Evolutionary conservation across 148 eudicot species (phyloP).

Genomic region (Selenicereus undatus): DNA sequence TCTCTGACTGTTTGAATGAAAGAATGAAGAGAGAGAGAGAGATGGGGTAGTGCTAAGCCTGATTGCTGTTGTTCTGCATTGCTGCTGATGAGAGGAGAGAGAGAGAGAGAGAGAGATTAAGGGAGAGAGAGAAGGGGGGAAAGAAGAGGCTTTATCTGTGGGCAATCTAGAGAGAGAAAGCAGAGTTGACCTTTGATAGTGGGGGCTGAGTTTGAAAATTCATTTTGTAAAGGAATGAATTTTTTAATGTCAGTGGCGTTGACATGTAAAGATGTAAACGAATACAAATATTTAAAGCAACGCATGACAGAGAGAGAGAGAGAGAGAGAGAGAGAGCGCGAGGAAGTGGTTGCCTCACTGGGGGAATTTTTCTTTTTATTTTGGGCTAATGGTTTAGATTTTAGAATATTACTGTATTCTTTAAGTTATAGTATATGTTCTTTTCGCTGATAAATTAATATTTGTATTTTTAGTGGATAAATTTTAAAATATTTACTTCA

Average conservation of each 20-base stretch:
- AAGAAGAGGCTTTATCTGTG: not conserved
- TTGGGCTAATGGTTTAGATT: not conserved
- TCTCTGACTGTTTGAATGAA: too few species aligned
- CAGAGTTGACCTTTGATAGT: conserved; percentile 28
- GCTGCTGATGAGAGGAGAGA: not conserved
- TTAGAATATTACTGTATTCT: too few species aligned
- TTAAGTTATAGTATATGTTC: too few species aligned
- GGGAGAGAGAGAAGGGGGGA: not conserved
- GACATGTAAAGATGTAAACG: conserved; percentile 25
- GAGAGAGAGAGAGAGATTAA: not conserved
- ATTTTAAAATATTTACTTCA: too few species aligned
- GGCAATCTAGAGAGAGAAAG: conserved; percentile 4
- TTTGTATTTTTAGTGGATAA: too few species aligned
- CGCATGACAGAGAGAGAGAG: not conserved
- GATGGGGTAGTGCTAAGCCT: not conserved
- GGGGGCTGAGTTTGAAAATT: conserved; percentile 6
- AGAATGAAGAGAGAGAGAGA: too few species aligned
- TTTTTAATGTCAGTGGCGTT: conserved; percentile 29
- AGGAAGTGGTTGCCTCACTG: conserved; percentile 12
- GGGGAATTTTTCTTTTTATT: not conserved
- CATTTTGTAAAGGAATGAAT: not conserved
- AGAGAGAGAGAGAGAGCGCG: not conserved
- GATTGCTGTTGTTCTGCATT: not conserved
- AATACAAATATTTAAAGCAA: conserved; percentile 7
- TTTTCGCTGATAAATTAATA: too few species aligned